Conservation (phyloP, 1,139 yeast genomes). For the Saccharomyces pastorianus region DNA sequence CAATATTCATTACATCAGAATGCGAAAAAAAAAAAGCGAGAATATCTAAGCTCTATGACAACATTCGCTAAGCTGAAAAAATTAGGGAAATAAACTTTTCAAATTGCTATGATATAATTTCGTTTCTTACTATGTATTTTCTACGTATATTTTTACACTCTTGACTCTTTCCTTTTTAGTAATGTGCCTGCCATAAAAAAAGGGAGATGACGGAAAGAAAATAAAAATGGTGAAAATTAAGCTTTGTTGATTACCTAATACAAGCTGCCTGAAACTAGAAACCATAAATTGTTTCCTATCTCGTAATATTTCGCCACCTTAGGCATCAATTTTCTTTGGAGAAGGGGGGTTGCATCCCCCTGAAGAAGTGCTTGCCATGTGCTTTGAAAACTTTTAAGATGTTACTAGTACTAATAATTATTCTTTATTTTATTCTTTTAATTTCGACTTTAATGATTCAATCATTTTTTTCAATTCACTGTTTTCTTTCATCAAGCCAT, state of each 20-base stretch:
- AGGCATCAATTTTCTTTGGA: neutral
- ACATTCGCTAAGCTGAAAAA: neutral
- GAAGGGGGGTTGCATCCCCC: neutral
- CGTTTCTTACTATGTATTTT: neutral
- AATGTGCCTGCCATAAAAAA: neutral
- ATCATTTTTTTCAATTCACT: slow-evolving; percentile 3
- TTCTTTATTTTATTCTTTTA: neutral
- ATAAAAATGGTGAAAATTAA: neutral
- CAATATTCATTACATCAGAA: neutral
- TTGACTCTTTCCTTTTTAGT: neutral
- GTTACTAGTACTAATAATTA: neutral
- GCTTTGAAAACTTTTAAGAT: neutral
- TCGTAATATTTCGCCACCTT: neutral
- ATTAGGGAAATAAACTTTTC: neutral
- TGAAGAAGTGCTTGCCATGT: neutral
- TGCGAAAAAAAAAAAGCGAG: neutral
- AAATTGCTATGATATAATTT: neutral
- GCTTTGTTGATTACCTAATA: neutral
- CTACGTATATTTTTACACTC: neutral
- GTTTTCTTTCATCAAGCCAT: slow-evolving; percentile 37
- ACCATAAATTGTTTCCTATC: neutral
- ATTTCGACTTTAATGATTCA: slow-evolving; percentile 1
- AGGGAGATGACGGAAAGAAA: neutral
- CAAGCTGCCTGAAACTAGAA: neutral
- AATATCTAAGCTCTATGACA: neutral